Percentiles rank a stretch among this genome's conserved stretches.
Conservation (phyloP, 2,329 filamentous ascomycete species). For the Fusarium cyanostomum region DNA sequence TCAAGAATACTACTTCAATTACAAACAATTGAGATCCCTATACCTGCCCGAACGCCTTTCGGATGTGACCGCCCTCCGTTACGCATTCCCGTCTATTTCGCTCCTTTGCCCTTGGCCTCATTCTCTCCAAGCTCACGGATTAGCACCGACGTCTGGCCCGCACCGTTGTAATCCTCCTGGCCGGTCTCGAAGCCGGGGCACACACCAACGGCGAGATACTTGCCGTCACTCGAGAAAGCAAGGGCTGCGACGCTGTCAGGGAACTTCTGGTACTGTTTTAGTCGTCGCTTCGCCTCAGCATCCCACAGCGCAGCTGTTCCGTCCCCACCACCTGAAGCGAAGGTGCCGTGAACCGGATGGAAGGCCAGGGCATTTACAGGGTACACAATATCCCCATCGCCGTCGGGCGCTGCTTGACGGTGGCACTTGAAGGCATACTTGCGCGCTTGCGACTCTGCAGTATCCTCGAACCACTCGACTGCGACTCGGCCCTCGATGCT, state of each 20-base stretch:
- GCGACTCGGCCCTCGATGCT: slow-evolving; percentile 96
- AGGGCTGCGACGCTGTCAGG: slow-evolving; percentile 80
- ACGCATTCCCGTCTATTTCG: slow-evolving; percentile 60
- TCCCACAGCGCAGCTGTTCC: slow-evolving; percentile 95
- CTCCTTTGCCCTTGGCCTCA: slow-evolving; percentile 86
- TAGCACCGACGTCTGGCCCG: slow-evolving; percentile 79
- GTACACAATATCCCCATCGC: slow-evolving; percentile 81
- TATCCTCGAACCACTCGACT: slow-evolving; percentile 97
- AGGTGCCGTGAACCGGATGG: slow-evolving; percentile 83
- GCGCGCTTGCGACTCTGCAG: slow-evolving; percentile 82
- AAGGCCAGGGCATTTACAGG: slow-evolving; percentile 92
- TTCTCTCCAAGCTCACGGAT: slow-evolving; percentile 86
- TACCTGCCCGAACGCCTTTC: slow-evolving; percentile 46
- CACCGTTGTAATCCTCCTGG: slow-evolving; percentile 78
- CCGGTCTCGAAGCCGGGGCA: slow-evolving; percentile 91
- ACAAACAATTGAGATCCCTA: slow-evolving; percentile 40
- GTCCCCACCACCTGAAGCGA: slow-evolving; percentile 89
- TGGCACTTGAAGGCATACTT: slow-evolving; percentile 99
- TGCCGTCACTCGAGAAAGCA: slow-evolving; percentile 80
- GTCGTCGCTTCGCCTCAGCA: slow-evolving; percentile 86
- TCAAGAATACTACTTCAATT: slow-evolving; percentile 32
- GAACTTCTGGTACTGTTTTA: slow-evolving; percentile 89
- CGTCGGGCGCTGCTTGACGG: slow-evolving; percentile 73
- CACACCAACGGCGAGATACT: slow-evolving; percentile 79
- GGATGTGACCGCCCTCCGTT: slow-evolving; percentile 32